Evolutionary conservation across 352 stramenopile species (phyloP), one percentile per base, ranked within the genome.

Genomic region (Phytophthora litchii): DNA sequence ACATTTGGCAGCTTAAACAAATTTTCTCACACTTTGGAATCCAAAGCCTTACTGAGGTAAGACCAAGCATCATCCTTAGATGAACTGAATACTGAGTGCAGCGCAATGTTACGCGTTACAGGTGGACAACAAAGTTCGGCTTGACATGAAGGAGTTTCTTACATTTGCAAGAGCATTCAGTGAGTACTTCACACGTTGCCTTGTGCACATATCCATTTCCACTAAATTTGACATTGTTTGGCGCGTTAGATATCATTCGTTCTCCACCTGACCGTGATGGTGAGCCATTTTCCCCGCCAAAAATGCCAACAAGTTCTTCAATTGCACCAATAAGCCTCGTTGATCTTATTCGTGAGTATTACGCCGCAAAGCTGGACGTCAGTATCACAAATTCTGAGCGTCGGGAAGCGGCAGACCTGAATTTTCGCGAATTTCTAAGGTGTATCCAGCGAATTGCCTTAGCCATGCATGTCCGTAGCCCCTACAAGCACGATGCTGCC

Each of bases 1-100:
- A 87, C 17, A 72, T 91, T 13, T 92, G 83, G 83, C 76, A 76
- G 10, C 49, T 92, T 51, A 88, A 89, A 47, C 83, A 92, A 27
- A 82, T 89, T 35, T 92, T 92, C 55, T 86, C 72, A 11, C 83
- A 92, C 21, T 91, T 92, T 41, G 74, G 60, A 14, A 72, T 73
- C 31, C 83, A 91, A 40, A 89, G 76, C 19, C 55, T 92, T 10
- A 64, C 70, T 1, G 69, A 89, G 54, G 78, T 89, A 51, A 34
- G 29, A 9, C 14, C 12, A 7, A 29, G 12, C n/a, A 31, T 3
- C 23, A 34, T 1, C 29, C 29, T 11, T 34, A 9, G 10, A 34
- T 34, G 29, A 34, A 34, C 7, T 3, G 29, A 12, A 12, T 3
- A 50, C 36, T 53, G n/a, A 21, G 8, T 49, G 27, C 6, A 20